phyloP scores from a whole-genome alignment of 306 rosid genomes.

The Urtica urens region DNA sequence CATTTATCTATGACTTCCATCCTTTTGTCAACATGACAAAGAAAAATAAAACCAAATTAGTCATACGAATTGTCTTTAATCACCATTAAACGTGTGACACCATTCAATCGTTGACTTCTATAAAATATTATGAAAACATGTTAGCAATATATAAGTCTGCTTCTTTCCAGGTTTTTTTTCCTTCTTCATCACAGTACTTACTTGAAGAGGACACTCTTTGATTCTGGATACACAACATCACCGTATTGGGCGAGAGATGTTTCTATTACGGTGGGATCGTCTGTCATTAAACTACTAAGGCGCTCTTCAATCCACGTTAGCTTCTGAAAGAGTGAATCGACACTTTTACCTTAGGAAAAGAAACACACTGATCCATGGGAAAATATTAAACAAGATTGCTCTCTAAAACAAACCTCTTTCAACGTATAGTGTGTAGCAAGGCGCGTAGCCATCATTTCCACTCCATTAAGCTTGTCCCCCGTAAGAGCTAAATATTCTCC shows the following conservation, averaged over 20 bases:
- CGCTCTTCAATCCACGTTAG: constrained; percentile 73
- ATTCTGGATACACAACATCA: constrained; percentile 80
- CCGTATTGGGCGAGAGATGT: constrained; percentile 75
- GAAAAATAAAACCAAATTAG: constrained; percentile 8
- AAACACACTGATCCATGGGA: not conserved
- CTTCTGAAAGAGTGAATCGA: constrained; percentile 40
- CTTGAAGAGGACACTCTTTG: constrained; percentile 56
- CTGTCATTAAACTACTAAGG: constrained; percentile 68
- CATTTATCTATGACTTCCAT: constrained; percentile 57
- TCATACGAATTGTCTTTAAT: too few species aligned
- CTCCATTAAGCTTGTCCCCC: constrained; percentile 93
- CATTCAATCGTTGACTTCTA: too few species aligned
- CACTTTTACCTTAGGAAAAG: constrained; percentile 7
- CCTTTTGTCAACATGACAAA: constrained; percentile 34
- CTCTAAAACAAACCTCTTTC: constrained; percentile 45
- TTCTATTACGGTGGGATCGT: constrained; percentile 68
- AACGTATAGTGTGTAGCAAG: constrained; percentile 79
- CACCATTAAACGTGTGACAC: too few species aligned
- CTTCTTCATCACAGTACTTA: too few species aligned
- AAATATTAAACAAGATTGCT: constrained; percentile 5
- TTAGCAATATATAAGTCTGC: too few species aligned
- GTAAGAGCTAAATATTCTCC: constrained; percentile 97
- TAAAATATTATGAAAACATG: too few species aligned
- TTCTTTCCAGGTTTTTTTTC: too few species aligned
- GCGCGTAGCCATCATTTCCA: constrained; percentile 88